Percentiles rank a stretch among this genome's conserved stretches.
phyloP scores from a whole-genome alignment of 192 early-diverging fungal species.

The Backusella tuberculispora region DNA sequence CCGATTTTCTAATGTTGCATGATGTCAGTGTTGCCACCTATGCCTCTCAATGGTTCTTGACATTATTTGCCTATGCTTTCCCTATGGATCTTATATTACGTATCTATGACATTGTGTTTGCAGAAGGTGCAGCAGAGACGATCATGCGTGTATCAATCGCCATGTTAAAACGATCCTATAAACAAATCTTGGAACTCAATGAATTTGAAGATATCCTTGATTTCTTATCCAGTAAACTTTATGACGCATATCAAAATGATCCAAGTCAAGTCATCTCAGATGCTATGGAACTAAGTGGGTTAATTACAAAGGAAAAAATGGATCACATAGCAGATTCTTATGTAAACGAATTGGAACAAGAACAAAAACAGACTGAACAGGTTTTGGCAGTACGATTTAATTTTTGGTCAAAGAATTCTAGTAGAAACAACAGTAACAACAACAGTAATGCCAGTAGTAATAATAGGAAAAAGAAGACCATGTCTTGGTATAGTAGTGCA shows the following conservation, averaged over 20 bases:
- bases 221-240: constrained; percentile 75
- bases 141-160: constrained; percentile 89
- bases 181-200: constrained; percentile 53
- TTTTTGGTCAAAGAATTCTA: constrained; percentile 34
- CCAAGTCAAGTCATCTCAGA: constrained; percentile 74
- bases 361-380: constrained; percentile 52
- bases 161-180: constrained; percentile 80
- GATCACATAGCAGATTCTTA: constrained; percentile 70
- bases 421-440: not conserved
- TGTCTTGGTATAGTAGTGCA: constrained; percentile 22
- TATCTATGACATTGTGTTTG: constrained; percentile 90
- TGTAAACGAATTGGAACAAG: constrained; percentile 48
- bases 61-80: constrained; percentile 95
- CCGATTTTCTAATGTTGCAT: constrained; percentile 72
- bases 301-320: constrained; percentile 71
- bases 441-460: not conserved
- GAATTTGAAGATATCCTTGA: constrained; percentile 86
- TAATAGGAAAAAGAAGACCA: constrained; percentile 16
- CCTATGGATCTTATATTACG: constrained; percentile 88
- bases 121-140: constrained; percentile 87
- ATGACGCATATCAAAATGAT: constrained; percentile 70
- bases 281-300: constrained; percentile 68
- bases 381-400: constrained; percentile 51
- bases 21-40: constrained; percentile 87
- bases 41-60: constrained; percentile 93